A percentile compares a stretch with the other conserved stretches of the same genome.
phyloP scores from a whole-genome alignment of 169 alveolate genomes.

The Plasmodium ovale region DNA sequence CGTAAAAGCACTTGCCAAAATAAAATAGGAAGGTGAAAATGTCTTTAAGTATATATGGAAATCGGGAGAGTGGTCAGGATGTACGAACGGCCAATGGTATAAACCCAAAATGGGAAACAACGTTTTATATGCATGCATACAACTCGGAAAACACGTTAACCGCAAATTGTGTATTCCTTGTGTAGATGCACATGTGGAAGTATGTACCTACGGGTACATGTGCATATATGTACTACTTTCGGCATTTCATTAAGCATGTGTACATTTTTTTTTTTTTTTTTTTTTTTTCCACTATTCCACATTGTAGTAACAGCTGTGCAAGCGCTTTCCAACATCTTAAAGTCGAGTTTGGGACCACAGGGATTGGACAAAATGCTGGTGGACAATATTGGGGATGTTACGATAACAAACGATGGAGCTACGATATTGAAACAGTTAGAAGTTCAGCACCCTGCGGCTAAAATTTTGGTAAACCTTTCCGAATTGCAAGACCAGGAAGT shows the following conservation, averaged over 20 bases:
- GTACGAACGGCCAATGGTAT: slow-evolving; percentile 86
- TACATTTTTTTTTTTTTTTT: background rate
- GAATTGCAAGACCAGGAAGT: slow-evolving; percentile 97
- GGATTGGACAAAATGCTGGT: slow-evolving; percentile 99
- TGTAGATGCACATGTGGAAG: background rate
- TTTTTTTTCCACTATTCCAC: background rate
- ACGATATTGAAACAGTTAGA: slow-evolving; percentile 98
- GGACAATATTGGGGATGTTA: slow-evolving; percentile 99
- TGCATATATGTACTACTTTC: background rate
- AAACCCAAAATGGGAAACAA: background rate
- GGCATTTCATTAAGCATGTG: background rate
- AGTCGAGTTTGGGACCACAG: slow-evolving; percentile 99
- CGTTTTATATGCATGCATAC: background rate
- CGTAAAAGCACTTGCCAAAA: too few species aligned
- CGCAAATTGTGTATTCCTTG: background rate
- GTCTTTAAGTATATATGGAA: slow-evolving; percentile 86
- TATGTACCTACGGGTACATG: too few species aligned
- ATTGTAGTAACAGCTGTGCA: slow-evolving; percentile 95
- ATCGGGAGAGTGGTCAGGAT: slow-evolving; percentile 85
- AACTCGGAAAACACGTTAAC: background rate
- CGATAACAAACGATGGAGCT: slow-evolving; percentile 99
- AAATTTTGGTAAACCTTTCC: slow-evolving; percentile 96
- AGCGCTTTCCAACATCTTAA: slow-evolving; percentile 97
- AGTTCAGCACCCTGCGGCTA: slow-evolving; percentile 99
- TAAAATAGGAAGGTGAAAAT: slow-evolving; percentile 66